Percentiles rank a stretch among this genome's conserved stretches.
Evolutionary conservation across 2,329 filamentous ascomycete genomes (phyloP).

Genomic region (Calonectria hawksworthii): DNA sequence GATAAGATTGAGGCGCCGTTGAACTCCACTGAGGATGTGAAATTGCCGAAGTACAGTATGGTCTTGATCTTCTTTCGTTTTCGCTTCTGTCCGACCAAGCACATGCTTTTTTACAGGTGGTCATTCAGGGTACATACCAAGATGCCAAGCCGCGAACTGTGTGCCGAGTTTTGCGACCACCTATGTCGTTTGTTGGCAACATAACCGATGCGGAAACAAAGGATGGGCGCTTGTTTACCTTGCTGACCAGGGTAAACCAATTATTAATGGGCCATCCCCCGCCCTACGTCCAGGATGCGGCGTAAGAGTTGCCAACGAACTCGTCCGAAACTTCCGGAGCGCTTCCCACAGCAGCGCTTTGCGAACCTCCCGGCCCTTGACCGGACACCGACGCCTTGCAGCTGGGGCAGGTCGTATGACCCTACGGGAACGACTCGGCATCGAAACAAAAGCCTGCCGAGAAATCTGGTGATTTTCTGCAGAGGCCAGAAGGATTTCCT

Average conservation of each 20-base stretch:
- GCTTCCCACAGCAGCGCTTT: not conserved
- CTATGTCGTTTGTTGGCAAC: not conserved
- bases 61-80: not conserved
- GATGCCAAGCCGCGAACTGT: slow-evolving; percentile 16
- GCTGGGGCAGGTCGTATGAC: not conserved
- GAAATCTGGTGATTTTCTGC: not conserved
- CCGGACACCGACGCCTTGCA: not conserved
- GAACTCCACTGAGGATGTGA: not conserved
- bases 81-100: not conserved
- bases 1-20: not conserved
- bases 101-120: not conserved
- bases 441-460: not conserved
- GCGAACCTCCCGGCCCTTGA: not conserved
- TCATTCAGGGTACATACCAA: not conserved
- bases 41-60: not conserved
- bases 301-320: not conserved
- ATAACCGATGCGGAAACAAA: not conserved
- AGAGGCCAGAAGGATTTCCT: not conserved
- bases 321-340: slow-evolving; percentile 27
- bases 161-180: slow-evolving; percentile 3
- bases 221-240: not conserved
- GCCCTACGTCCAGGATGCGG: not conserved
- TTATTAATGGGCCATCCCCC: slow-evolving; percentile 20
- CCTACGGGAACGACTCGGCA: not conserved
- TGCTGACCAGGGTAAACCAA: slow-evolving; percentile 6